Percentiles rank a stretch among this genome's conserved stretches.
These are phyloP conservation scores for Mucuna pruriens DNA, from an alignment of 306 rosid species.

Conservation along the genomic window DNA sequence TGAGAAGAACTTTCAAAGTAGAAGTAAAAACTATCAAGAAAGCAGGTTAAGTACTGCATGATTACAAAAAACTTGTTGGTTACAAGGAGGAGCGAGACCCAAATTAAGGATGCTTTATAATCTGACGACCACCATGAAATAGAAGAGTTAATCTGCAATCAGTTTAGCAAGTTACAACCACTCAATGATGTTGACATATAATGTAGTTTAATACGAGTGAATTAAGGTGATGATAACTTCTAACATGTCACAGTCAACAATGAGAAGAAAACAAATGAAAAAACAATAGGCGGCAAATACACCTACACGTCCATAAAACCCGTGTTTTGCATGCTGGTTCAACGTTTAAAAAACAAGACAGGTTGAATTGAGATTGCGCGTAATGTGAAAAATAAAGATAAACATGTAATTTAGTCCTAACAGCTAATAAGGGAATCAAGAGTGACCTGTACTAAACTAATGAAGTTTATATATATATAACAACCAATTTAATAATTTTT, in stretches of 20 bases:
- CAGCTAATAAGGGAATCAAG: too few species aligned
- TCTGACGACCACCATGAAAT: background rate
- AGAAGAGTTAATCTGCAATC: background rate
- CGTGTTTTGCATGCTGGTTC: background rate
- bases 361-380: background rate
- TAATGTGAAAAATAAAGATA: too few species aligned
- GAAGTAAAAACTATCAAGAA: background rate
- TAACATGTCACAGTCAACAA: background rate
- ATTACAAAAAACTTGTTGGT: background rate
- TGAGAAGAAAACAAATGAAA: background rate
- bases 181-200: constrained; percentile 5
- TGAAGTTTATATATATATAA: too few species aligned
- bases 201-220: background rate
- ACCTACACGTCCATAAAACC: background rate
- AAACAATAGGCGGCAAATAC: background rate
- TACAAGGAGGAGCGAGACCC: background rate
- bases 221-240: background rate
- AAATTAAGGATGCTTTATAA: background rate
- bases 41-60: background rate
- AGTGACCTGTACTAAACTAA: too few species aligned
- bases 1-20: background rate
- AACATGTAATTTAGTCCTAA: too few species aligned
- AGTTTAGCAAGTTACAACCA: background rate
- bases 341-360: background rate
- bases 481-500: too few species aligned